Percentiles rank a stretch among this genome's conserved stretches.
Evolutionary conservation across 192 early-diverging fungal species (phyloP).

Genomic region (Coemansia guatemalensis): DNA sequence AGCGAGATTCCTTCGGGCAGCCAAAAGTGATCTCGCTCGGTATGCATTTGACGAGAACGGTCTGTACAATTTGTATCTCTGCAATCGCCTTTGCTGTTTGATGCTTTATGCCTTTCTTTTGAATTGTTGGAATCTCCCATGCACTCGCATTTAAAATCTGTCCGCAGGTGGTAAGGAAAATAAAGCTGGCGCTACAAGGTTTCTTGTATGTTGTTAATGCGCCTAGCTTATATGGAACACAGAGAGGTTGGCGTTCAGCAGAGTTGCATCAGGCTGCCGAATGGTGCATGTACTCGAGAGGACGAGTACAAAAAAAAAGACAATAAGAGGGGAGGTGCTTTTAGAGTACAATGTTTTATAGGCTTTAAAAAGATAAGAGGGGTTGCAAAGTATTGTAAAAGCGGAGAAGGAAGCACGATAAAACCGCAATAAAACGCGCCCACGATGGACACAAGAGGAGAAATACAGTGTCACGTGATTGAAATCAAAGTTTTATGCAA

Average conservation of each 20-base stretch:
- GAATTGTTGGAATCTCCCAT: background rate
- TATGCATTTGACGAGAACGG: conserved; percentile 15
- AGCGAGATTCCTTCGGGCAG: conserved; percentile 38
- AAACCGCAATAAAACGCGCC: no score
- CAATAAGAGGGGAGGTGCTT: background rate
- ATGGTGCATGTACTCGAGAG: background rate
- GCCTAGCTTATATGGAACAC: background rate
- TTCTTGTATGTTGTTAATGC: background rate
- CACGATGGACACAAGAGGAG: no score
- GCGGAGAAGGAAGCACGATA: background rate
- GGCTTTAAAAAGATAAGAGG: background rate
- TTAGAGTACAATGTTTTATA: background rate
- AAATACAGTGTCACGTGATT: background rate
- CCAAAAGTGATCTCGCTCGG: conserved; percentile 46
- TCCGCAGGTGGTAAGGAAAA: background rate
- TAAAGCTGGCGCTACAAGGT: background rate
- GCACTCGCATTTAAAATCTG: background rate
- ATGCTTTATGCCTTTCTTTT: background rate
- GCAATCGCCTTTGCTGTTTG: background rate
- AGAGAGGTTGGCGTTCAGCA: background rate
- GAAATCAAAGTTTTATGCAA: background rate
- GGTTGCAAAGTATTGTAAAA: background rate
- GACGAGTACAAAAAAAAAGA: background rate
- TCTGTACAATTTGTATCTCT: background rate
- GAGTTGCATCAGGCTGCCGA: background rate